Percentiles rank a stretch among this genome's conserved stretches.
Evolutionary conservation across 1,284 basidiomycete genomes (phyloP).

Genomic region (Neonothopanus nambi): DNA sequence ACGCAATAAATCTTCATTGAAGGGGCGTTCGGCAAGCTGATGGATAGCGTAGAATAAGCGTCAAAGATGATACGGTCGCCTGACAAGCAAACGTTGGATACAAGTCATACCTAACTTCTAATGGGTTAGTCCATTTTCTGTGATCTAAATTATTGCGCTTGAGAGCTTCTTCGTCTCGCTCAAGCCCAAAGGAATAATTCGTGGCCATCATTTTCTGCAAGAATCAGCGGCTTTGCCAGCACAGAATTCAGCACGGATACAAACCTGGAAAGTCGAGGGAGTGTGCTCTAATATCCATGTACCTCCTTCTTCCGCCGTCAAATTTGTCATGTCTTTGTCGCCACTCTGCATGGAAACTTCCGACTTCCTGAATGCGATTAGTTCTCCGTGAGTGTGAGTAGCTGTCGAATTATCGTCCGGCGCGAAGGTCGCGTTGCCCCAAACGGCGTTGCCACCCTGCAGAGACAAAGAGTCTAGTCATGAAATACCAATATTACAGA

Average conservation of each 20-base stretch:
- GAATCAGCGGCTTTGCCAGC: not conserved
- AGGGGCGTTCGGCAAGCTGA: constrained; percentile 85
- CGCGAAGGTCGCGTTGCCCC: constrained; percentile 77
- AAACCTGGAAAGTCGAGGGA: constrained; percentile 78
- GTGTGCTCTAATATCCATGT: constrained; percentile 87
- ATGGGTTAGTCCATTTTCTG: constrained; percentile 92
- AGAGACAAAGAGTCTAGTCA: constrained; percentile 6
- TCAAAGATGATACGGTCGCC: not conserved
- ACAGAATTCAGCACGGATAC: constrained; percentile 15
- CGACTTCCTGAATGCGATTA: constrained; percentile 76
- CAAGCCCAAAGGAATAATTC: constrained; percentile 95
- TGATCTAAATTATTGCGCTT: constrained; percentile 70
- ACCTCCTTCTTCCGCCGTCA: constrained; percentile 80
- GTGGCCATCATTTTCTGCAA: constrained; percentile 81
- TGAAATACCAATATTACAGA: not conserved
- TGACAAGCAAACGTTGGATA: not conserved
- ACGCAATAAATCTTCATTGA: constrained; percentile 93
- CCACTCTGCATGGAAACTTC: constrained; percentile 20
- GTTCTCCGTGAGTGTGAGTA: constrained; percentile 49
- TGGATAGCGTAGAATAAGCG: not conserved
- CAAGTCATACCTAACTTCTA: constrained; percentile 73
- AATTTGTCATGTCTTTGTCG: constrained; percentile 50
- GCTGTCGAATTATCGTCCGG: constrained; percentile 64
- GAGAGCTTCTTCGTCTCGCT: constrained; percentile 70
- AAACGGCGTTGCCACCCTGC: constrained; percentile 87